A percentile compares a stretch with the other conserved stretches of the same genome.
These are phyloP conservation scores for Cantharellus cinnabarinus DNA, from an alignment of 768 basidiomycete genomes.

Conservation along the genomic window DNA sequence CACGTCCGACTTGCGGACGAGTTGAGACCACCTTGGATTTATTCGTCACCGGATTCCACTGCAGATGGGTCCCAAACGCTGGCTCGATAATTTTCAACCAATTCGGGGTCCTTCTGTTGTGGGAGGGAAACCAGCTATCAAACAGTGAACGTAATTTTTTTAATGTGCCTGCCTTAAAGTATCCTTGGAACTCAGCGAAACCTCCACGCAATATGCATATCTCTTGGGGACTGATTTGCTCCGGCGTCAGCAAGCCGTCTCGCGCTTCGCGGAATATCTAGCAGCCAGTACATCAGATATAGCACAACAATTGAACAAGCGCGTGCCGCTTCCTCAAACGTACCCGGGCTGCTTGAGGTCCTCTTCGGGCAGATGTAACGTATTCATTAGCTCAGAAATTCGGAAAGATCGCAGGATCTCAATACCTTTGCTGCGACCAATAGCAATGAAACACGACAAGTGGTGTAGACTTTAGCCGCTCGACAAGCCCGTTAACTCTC, in stretches of 20 bases:
- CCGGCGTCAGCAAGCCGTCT: conserved; percentile 2
- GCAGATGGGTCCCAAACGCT: conserved; percentile 3
- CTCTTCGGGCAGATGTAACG: no score
- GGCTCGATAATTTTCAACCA: conserved; percentile 57
- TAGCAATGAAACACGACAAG: conserved; percentile 61
- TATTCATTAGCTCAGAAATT: no score
- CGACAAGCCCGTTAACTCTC: conserved; percentile 37
- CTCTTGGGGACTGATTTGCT: conserved; percentile 27
- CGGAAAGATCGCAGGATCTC: no score
- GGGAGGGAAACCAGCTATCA: no score
- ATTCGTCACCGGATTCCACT: neutral
- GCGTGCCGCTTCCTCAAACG: no score
- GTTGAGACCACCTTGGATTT: neutral
- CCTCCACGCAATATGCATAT: conserved; percentile 52
- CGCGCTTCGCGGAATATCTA: no score
- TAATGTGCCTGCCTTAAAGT: conserved; percentile 18
- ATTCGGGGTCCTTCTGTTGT: conserved; percentile 35
- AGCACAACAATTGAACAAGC: no score
- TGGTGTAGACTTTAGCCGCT: conserved; percentile 38
- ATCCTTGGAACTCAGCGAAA: conserved; percentile 47
- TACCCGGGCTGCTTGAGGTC: no score
- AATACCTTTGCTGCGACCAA: conserved; percentile 52
- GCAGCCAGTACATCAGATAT: no score
- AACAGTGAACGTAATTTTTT: no score
- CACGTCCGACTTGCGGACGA: neutral